These are phyloP conservation scores for Daedaleopsis nitida DNA, from an alignment of 768 basidiomycete genomes.

Conservation along the genomic window DNA sequence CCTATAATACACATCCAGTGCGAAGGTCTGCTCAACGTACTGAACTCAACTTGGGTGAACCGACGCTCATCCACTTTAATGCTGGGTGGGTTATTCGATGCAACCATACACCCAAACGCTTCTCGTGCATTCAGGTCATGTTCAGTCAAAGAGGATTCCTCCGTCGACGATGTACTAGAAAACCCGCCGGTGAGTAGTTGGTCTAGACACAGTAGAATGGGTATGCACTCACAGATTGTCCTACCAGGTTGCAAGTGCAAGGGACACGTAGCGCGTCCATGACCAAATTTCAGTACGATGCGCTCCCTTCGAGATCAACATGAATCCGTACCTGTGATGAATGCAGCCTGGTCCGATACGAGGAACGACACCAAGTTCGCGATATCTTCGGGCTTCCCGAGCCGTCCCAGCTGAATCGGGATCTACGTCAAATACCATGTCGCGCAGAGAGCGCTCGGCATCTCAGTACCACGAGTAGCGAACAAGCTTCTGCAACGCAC, in stretches of 20 bases:
- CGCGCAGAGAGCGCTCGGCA: background rate
- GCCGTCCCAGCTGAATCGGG: conserved; percentile 20
- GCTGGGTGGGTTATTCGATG: too few species aligned
- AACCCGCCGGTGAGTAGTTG: background rate
- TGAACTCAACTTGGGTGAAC: too few species aligned
- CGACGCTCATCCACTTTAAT: too few species aligned
- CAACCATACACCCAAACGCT: too few species aligned
- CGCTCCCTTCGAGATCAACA: background rate
- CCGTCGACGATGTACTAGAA: background rate
- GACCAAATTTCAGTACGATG: too few species aligned
- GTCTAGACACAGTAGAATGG: background rate
- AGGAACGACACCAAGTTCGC: conserved; percentile 33
- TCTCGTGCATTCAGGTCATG: too few species aligned
- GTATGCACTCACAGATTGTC: background rate
- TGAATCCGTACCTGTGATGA: conserved; percentile 28
- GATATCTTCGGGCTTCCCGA: conserved; percentile 33
- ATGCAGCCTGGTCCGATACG: conserved; percentile 30
- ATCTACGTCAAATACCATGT: background rate
- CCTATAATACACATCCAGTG: too few species aligned
- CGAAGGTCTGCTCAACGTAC: too few species aligned
- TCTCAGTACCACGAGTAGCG: background rate
- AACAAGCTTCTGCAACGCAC: background rate
- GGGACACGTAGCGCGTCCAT: background rate
- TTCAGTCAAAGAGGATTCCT: background rate
- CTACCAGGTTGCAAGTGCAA: background rate